Conservation (phyloP, 768 basidiomycete genomes). For the Mycena alexandri region DNA sequence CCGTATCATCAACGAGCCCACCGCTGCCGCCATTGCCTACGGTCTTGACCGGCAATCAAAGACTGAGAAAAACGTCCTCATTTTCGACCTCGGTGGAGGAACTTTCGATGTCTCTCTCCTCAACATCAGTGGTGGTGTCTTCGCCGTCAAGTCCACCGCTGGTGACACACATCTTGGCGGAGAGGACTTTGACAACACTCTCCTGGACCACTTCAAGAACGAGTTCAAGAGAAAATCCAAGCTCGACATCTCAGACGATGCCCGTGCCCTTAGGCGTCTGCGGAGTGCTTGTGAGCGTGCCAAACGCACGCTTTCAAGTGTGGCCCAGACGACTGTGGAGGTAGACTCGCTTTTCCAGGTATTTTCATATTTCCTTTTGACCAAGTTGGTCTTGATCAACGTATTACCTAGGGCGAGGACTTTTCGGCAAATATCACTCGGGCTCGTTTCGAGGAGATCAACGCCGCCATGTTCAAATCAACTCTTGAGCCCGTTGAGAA, state of each 20-base stretch:
- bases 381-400: slow-evolving; percentile 22
- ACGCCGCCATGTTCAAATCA: slow-evolving; percentile 94
- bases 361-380: slow-evolving; percentile 37
- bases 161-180: slow-evolving; percentile 99
- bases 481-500: slow-evolving; percentile 99
- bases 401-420: slow-evolving; percentile 83
- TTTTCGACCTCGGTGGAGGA: slow-evolving; percentile 99
- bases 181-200: slow-evolving; percentile 99
- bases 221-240: slow-evolving; percentile 99
- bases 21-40: slow-evolving; percentile 98
- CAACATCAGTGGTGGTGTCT: slow-evolving; percentile 98
- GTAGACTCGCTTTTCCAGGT: slow-evolving; percentile 98
- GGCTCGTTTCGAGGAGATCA: slow-evolving; percentile 99
- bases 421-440: slow-evolving; percentile 99
- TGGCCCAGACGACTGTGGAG: slow-evolving; percentile 98
- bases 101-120: slow-evolving; percentile 99
- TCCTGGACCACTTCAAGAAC: slow-evolving; percentile 98
- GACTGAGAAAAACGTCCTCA: slow-evolving; percentile 97
- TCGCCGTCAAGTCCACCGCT: slow-evolving; percentile 98
- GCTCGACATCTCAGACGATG: slow-evolving; percentile 96
- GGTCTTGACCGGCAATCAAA: slow-evolving; percentile 97
- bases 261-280: slow-evolving; percentile 96
- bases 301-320: slow-evolving; percentile 98
- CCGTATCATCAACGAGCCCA: slow-evolving; percentile 99
- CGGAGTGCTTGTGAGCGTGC: slow-evolving; percentile 99